Base-by-base conservation (phyloP, 1,284 basidiomycete genomes). In the Leccinum ponderosum region DNA sequence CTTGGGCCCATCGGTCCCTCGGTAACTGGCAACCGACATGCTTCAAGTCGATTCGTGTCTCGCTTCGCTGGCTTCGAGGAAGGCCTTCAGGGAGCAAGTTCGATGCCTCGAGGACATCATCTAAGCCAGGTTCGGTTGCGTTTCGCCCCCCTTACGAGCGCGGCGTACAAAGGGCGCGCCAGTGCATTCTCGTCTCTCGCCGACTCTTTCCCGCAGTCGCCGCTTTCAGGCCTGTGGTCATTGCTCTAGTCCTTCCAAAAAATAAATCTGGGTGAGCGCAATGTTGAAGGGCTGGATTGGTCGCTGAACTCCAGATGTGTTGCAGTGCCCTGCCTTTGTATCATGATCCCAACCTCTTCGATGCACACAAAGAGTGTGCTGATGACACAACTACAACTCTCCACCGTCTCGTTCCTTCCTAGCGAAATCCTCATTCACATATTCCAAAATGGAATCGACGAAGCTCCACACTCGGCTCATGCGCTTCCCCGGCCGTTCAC, bases 381-480 rank as follows among this genome's bases (percentile, higher is more conserved):
- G 17, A 37, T 39, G 7, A 7, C 17, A 20, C 57, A 53, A n/a
- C 55, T 44, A 14, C 64, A 68, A 33, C 17, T 70, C 20, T 64
- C 65, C 5, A 55, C 61, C 3, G 53, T 70, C 15, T 60, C 67
- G 4, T 42, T 56, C 15, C 58, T 68, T 20, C 68, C 68, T 7
- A 65, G 54, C 42, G 68, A 69, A 51, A 52, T 66, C 14, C 68
- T 68, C 14, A 42, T 62, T 22, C 52, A 58, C 27, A 61, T 70
- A 54, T 64, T 69, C 57, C 52, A 52, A 9, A 48, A 44, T 53
- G 66, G 61, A 9, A 15, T 66, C n/a, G 14, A 50, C 4, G 44
- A 56, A 1, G 20, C 51, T 22, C 61, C 61, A 3, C 56, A 57
- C 11, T 59, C 53, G 2, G 37, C 42, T 14, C 27, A 17, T 17